Evolutionary conservation across 768 basidiomycete species (phyloP).

Genomic region (Dioszegia crocea): DNA sequence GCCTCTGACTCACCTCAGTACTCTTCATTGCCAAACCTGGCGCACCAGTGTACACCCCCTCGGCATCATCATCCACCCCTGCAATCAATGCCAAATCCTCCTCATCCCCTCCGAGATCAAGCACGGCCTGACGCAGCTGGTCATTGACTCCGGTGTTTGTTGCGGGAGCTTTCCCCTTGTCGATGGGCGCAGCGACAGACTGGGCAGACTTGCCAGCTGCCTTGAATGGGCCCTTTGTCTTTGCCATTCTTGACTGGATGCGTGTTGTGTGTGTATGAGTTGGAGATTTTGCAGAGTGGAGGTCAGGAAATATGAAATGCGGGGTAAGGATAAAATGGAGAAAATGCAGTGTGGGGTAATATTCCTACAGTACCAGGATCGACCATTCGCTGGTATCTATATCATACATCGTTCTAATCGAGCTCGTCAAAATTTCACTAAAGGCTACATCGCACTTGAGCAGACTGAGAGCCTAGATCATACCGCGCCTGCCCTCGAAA

Average conservation of each 20-base stretch:
- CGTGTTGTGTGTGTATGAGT: neutral
- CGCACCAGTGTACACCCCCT: constrained; percentile 13
- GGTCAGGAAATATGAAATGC: too few relatives aligned
- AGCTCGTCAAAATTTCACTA: too few relatives aligned
- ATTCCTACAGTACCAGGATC: too few relatives aligned
- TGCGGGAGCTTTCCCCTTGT: constrained; percentile 9
- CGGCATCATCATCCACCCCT: constrained; percentile 43
- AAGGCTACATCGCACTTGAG: too few relatives aligned
- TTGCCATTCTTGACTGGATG: neutral
- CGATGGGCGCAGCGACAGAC: neutral
- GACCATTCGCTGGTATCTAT: too few relatives aligned
- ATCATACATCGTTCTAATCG: too few relatives aligned
- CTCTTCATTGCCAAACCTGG: constrained; percentile 13
- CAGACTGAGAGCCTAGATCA: too few relatives aligned
- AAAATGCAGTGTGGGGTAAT: too few relatives aligned
- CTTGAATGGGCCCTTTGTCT: neutral
- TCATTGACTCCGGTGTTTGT: constrained; percentile 17
- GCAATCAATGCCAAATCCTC: constrained; percentile 43
- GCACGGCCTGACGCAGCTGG: constrained; percentile 38
- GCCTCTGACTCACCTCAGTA: constrained; percentile 23
- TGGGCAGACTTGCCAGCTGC: neutral
- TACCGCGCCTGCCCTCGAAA: too few relatives aligned
- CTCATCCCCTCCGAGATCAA: constrained; percentile 48
- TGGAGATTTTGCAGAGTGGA: neutral
- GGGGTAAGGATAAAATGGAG: too few relatives aligned